phyloP scores from a whole-genome alignment of 2,329 filamentous ascomycete genomes.

The Atkinsonella hypoxylon region DNA sequence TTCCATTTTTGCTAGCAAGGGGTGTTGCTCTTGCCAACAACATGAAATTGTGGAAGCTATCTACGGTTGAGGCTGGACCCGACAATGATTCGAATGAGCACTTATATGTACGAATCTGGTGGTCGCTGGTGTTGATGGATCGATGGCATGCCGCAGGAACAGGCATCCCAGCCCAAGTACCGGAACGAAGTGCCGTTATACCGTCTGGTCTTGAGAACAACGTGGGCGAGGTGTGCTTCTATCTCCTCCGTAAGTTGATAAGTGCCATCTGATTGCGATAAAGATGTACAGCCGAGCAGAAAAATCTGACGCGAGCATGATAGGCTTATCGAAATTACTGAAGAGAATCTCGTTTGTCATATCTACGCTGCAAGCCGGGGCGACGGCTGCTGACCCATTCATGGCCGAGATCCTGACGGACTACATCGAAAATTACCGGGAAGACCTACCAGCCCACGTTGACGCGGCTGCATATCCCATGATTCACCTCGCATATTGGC shows the following conservation, averaged over 20 bases:
- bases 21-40: slow-evolving; percentile 55
- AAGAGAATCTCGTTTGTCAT: slow-evolving; percentile 27
- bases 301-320: not conserved
- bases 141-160: slow-evolving; percentile 62
- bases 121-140: slow-evolving; percentile 59
- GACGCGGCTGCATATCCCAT: slow-evolving; percentile 40
- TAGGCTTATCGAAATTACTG: slow-evolving; percentile 47
- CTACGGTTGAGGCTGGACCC: slow-evolving; percentile 31
- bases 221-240: slow-evolving; percentile 51
- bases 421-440: slow-evolving; percentile 48
- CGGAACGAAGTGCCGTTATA: slow-evolving; percentile 48
- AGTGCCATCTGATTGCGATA: no score
- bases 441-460: slow-evolving; percentile 47
- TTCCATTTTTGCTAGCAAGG: slow-evolving; percentile 43
- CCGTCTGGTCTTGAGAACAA: slow-evolving; percentile 45
- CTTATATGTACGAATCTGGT: slow-evolving; percentile 55
- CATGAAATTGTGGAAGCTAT: slow-evolving; percentile 42
- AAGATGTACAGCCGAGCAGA: not conserved
- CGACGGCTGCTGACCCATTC: slow-evolving; percentile 20
- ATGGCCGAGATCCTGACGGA: slow-evolving; percentile 24
- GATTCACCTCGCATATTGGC: slow-evolving; percentile 58
- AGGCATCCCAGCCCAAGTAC: slow-evolving; percentile 49
- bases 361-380: slow-evolving; percentile 22
- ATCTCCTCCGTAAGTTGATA: slow-evolving; percentile 46
- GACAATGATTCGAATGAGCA: slow-evolving; percentile 50